Evolutionary conservation across 352 stramenopile species (phyloP).

Genomic region (Pythium brachiatum): DNA sequence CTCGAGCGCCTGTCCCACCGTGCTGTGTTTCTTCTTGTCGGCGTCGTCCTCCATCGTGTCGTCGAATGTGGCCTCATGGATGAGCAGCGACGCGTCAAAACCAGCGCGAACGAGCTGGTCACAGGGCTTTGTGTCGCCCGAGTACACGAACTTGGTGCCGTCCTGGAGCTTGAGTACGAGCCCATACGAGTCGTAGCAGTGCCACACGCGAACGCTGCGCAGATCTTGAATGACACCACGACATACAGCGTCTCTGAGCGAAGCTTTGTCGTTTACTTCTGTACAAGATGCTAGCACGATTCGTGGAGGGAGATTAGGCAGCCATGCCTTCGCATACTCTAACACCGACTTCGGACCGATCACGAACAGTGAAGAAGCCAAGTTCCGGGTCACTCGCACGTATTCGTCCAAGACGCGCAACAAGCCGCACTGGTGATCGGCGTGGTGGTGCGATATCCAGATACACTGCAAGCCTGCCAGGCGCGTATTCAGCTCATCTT

Average conservation of each 20-base stretch:
- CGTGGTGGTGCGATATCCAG: constrained; percentile 97
- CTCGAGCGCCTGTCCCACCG: constrained; percentile 88
- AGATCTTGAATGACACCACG: constrained; percentile 33
- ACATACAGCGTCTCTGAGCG: not conserved
- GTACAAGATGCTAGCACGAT: constrained; percentile 45
- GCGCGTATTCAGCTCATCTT: constrained; percentile 25
- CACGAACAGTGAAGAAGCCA: constrained; percentile 30
- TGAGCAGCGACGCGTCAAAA: constrained; percentile 78
- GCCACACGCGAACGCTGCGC: constrained; percentile 65
- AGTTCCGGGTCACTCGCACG: constrained; percentile 22
- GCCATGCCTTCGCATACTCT: constrained; percentile 51
- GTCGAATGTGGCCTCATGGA: constrained; percentile 98
- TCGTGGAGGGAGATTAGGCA: constrained; percentile 24
- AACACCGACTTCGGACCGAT: constrained; percentile 56
- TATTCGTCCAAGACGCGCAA: constrained; percentile 86
- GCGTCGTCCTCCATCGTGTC: constrained; percentile 94
- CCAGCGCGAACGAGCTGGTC: constrained; percentile 53
- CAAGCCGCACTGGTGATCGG: constrained; percentile 96
- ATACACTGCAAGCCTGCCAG: constrained; percentile 81
- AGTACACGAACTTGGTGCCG: constrained; percentile 85
- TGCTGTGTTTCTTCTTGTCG: constrained; percentile 92
- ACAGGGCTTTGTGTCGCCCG: constrained; percentile 92
- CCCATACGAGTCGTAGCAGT: constrained; percentile 80
- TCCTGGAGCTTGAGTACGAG: constrained; percentile 52
- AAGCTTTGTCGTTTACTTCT: constrained; percentile 45